Base-by-base conservation (phyloP, 345 rosid species). In the Excoecaria agallocha region DNA sequence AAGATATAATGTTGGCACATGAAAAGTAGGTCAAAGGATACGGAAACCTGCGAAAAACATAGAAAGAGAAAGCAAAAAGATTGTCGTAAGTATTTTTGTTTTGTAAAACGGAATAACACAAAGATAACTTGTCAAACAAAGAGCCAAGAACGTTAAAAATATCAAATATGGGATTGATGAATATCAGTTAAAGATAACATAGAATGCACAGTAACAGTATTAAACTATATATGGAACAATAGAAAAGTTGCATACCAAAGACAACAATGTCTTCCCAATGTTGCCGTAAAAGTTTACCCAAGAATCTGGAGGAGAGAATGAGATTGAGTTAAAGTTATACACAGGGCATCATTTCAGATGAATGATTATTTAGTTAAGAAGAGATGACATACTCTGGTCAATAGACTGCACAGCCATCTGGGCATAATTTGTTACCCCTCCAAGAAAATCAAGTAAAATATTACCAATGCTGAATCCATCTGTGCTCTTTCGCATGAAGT, bases 231-330 rank as follows among this genome's bases (percentile, higher is more conserved):
- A 9, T 19, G 24, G 56, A 49, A 50, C 20, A 49, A 50, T 38
- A 60, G 54, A 71, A 43, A 43, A 6, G 50, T 51, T 69, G 57
- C 88, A 60, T 89, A 93, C 97, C 85, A 94, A 74, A 71, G 98
- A 94, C 4, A 94, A 77, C 82, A 90, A 77, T 38, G 88, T 89
- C 87, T 94, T 94, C 83, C 99, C 98, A 37, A 92, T 79, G 80
- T 94, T 94, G 63, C 99, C 99, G 72, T 91, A 89, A 78, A 94
- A 92, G 88, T 94, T 94, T 77, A 89, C 92, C 98, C 94, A 94
- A 41, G 99, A 91, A 92, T 89, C 99, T 94, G 82, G 11, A 76
- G 63, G 43, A 71, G 22, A 50, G 50, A 71, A 63, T 38, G 25
- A 55, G 39, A 54, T 52, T n/a, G 51, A 13, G 57, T 67, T 46